Base-by-base conservation (phyloP, 78 protist genomes). In the Chrysochromulina tobinii region DNA sequence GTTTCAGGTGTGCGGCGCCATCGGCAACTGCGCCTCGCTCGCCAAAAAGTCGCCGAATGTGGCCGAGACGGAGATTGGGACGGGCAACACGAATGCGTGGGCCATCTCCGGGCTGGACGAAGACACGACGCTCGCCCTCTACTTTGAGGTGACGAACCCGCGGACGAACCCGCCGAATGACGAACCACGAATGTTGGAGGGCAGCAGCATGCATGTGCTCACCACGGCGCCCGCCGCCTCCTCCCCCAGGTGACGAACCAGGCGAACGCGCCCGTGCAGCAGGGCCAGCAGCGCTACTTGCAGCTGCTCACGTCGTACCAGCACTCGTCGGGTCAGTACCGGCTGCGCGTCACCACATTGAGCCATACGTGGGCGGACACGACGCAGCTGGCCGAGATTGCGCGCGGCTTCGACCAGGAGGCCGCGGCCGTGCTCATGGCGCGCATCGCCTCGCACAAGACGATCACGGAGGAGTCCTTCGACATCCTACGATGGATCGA, bases 401-500 rank as follows among this genome's bases (percentile, higher is more conserved):
- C 58, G 55, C 23, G 38, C 50, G 59, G 87, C n/a, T 94, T 94
- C 88, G 96, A 88, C 84, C 99, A 98, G 90, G 98, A 98, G 73
- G 95, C 99, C 2, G 97, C 99, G 0, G 99, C 99, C 1, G 98
- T 94, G 27, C 90, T 99, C 27, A 95, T 99, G 97, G 99, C 99
- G n/a, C 96, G 99, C 50, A 73, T 94, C 3, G 98, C 99, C 20
- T 96, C 93, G 8, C 75, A 73, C 95, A 97, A 97, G 88, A 90
- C 64, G 64, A 21, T 23, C 17, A 90, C 89, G 8, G 98, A 96
- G 53, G 97, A 96, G 21, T 38, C 96, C 9, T 95, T 95, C 67
- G 99, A 98, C 64, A 97, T 99, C 50, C 96, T 98, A 20, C 94
- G 99, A 59, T 99, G 99, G 99, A 92, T 99, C 50, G 99, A 99